These are phyloP conservation scores for Lepidium africanum DNA, from an alignment of 345 rosid species.

Conservation along the genomic window DNA sequence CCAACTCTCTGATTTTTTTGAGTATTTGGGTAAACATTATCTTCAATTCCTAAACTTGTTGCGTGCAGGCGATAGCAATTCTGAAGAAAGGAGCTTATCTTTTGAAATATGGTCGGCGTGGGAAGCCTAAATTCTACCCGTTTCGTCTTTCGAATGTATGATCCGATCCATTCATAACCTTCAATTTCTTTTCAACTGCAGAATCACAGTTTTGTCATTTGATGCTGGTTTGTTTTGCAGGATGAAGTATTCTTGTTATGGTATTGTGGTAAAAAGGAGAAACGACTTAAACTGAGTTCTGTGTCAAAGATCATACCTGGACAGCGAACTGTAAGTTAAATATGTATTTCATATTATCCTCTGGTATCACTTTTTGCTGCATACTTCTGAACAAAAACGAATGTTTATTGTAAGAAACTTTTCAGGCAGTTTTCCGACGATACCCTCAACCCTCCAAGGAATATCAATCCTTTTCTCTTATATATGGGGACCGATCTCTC, in stretches of 20 bases:
- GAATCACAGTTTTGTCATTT: background rate
- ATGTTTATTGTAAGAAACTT: constrained; percentile 4
- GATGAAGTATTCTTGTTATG: constrained; percentile 53
- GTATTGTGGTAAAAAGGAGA: constrained; percentile 61
- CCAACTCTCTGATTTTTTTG: background rate
- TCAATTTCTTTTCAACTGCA: background rate
- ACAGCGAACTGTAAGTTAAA: constrained; percentile 65
- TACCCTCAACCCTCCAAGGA: constrained; percentile 74
- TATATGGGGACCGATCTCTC: constrained; percentile 58
- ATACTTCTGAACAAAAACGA: background rate
- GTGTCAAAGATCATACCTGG: constrained; percentile 73
- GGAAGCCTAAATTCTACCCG: constrained; percentile 76
- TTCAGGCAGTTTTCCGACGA: constrained; percentile 66
- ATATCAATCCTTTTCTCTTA: constrained; percentile 73
- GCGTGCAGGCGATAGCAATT: constrained; percentile 51
- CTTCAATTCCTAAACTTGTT: background rate
- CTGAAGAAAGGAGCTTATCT: constrained; percentile 68
- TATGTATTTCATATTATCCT: background rate
- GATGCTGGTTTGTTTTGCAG: constrained; percentile 24
- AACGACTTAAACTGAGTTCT: constrained; percentile 47
- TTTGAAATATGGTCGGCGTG: constrained; percentile 66
- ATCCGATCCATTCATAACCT: background rate
- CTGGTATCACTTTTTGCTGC: background rate
- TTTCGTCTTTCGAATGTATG: constrained; percentile 64
- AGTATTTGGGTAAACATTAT: background rate